A percentile compares a stretch with the other conserved stretches of the same genome.
Conservation (phyloP, 305 asterid species). For the Fraxinus floribunda region DNA sequence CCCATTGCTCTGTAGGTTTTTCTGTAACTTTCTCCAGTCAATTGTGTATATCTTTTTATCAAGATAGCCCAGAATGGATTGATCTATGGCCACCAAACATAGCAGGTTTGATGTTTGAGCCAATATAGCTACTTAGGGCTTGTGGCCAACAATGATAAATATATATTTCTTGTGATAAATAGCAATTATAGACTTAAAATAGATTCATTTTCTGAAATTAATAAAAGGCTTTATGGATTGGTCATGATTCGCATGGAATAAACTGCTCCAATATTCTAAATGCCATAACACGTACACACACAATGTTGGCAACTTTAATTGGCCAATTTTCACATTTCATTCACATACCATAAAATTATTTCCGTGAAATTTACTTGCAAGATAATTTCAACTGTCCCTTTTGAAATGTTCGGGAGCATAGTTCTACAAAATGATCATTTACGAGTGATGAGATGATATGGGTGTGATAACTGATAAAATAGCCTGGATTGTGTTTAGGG, state of each 20-base stretch:
- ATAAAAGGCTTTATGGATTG: neutral
- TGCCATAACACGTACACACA: neutral
- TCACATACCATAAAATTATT: neutral
- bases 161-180: neutral
- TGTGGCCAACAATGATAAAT: neutral
- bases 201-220: neutral
- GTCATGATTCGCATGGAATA: neutral
- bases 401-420: neutral
- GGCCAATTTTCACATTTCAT: neutral
- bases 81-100: neutral
- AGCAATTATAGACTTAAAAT: neutral
- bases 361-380: neutral
- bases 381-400: neutral
- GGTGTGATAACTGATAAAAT: neutral
- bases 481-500: neutral
- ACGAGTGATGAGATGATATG: neutral
- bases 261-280: neutral
- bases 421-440: neutral
- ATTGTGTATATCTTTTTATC: conserved; percentile 7
- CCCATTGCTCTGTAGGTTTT: neutral
- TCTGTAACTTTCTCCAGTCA: conserved; percentile 8
- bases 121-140: neutral
- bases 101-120: conserved; percentile 2
- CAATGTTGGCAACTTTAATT: neutral
- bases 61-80: neutral